Conservation (phyloP, 768 basidiomycete species). For the Cyathus striatus region DNA sequence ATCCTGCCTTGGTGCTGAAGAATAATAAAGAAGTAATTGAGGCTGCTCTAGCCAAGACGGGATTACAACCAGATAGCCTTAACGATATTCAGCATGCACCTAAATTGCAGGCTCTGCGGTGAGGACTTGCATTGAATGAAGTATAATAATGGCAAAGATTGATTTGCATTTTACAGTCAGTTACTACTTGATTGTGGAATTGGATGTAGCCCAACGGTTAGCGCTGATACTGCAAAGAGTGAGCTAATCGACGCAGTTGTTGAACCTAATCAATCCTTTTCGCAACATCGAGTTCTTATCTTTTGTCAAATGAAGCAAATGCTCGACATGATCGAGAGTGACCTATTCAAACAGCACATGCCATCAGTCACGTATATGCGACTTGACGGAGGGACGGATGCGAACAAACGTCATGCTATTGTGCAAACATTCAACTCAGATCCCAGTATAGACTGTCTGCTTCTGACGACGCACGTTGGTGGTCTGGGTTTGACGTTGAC, state of each 20-base stretch:
- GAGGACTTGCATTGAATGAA: conserved; percentile 16
- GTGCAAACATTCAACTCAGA: conserved; percentile 98
- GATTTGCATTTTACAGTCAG: conserved; percentile 68
- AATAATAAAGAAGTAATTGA: conserved; percentile 55
- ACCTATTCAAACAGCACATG: conserved; percentile 89
- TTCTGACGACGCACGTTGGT: conserved; percentile 95
- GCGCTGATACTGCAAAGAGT: conserved; percentile 57
- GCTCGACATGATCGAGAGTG: conserved; percentile 94
- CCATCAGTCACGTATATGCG: conserved; percentile 98
- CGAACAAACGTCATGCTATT: conserved; percentile 91
- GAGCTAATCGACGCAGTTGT: conserved; percentile 60
- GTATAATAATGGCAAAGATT: conserved; percentile 3
- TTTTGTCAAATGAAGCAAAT: conserved; percentile 99
- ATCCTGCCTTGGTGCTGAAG: conserved; percentile 89
- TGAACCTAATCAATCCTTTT: conserved; percentile 56
- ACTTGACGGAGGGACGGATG: conserved; percentile 88
- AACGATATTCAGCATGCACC: conserved; percentile 89
- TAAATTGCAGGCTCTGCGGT: conserved; percentile 89
- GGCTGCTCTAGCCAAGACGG: conserved; percentile 52
- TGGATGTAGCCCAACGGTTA: conserved; percentile 42
- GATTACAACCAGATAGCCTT: conserved; percentile 40
- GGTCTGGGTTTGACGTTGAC: conserved; percentile 94
- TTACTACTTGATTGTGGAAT: conserved; percentile 93
- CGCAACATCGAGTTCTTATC: conserved; percentile 97
- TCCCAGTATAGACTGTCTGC: conserved; percentile 93